A percentile compares a stretch with the other conserved stretches of the same genome.
phyloP scores from a whole-genome alignment of 2,329 filamentous ascomycete genomes.

The Aspergillus tamarii region DNA sequence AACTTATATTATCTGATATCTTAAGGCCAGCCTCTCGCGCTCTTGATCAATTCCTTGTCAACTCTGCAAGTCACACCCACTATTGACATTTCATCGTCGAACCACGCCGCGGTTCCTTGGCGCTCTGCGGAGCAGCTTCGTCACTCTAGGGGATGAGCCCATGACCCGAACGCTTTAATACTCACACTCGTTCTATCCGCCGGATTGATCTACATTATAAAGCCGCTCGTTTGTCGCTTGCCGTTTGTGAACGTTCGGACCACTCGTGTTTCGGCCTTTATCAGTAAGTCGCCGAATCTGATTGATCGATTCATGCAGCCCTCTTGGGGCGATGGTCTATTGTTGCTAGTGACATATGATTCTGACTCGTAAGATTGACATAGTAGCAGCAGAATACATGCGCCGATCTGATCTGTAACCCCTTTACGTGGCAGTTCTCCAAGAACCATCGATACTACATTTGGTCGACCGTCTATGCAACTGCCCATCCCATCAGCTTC shows the following conservation, averaged over 20 bases:
- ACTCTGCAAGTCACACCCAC: slow-evolving; percentile 17
- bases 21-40: slow-evolving; percentile 10
- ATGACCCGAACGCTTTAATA: slow-evolving; percentile 5
- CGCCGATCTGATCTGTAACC: neutral
- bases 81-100: slow-evolving; percentile 14
- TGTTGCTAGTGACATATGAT: slow-evolving; percentile 10
- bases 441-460: neutral
- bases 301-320: slow-evolving; percentile 9
- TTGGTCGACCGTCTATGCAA: slow-evolving; percentile 1
- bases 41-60: slow-evolving; percentile 9
- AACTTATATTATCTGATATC: slow-evolving; percentile 12
- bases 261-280: neutral
- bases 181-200: neutral
- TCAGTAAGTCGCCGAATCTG: slow-evolving; percentile 8
- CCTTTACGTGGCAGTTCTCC: neutral
- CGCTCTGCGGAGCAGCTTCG: slow-evolving; percentile 4
- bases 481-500: neutral
- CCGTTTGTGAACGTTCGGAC: neutral
- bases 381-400: slow-evolving; percentile 5
- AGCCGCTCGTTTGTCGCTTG: slow-evolving; percentile 1
- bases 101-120: slow-evolving; percentile 2
- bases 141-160: slow-evolving; percentile 11
- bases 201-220: neutral
- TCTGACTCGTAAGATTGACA: slow-evolving; percentile 17
- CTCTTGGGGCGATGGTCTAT: slow-evolving; percentile 6